Conservation (phyloP, 371 early-diverging fungal genomes). For the Mortierella sp. region DNA sequence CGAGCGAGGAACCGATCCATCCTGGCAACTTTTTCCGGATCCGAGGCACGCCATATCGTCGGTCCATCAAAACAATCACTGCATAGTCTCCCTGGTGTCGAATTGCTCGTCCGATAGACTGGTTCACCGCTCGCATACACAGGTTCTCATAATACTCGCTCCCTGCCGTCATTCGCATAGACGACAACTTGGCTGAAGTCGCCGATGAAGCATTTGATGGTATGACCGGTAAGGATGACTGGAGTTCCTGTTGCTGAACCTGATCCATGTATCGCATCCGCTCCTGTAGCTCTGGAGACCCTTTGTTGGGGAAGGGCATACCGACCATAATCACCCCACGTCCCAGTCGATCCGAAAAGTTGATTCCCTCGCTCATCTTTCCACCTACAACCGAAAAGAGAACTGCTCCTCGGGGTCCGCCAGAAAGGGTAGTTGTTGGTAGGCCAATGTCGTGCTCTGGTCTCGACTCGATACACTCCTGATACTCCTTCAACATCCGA, state of each 20-base stretch:
- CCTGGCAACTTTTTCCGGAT: conserved; percentile 71
- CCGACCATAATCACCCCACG: conserved; percentile 92
- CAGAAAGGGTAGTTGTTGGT: neutral
- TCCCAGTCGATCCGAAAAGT: conserved; percentile 91
- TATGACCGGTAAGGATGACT: neutral
- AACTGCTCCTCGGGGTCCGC: conserved; percentile 75
- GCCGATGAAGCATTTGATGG: neutral
- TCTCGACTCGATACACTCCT: conserved; percentile 27
- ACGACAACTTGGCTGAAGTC: too few species aligned
- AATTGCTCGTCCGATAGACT: conserved; percentile 95
- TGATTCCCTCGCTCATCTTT: conserved; percentile 98
- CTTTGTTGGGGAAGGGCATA: conserved; percentile 86
- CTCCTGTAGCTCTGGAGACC: conserved; percentile 81
- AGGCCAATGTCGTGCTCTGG: conserved; percentile 33
- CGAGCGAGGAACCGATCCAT: conserved; percentile 74
- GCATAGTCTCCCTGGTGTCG: conserved; percentile 91
- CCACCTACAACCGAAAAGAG: conserved; percentile 98
- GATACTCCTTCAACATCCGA: conserved; percentile 70
- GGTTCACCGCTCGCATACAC: conserved; percentile 98
- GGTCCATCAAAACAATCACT: conserved; percentile 78
- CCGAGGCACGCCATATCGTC: conserved; percentile 67
- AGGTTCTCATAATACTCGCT: conserved; percentile 90
- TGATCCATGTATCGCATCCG: conserved; percentile 76
- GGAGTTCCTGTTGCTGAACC: conserved; percentile 32
- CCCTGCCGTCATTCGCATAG: conserved; percentile 60